A percentile compares a stretch with the other conserved stretches of the same genome.
Conservation (phyloP, 495 filamentous ascomycete species). For the Aspergillus incahuasiensis region DNA sequence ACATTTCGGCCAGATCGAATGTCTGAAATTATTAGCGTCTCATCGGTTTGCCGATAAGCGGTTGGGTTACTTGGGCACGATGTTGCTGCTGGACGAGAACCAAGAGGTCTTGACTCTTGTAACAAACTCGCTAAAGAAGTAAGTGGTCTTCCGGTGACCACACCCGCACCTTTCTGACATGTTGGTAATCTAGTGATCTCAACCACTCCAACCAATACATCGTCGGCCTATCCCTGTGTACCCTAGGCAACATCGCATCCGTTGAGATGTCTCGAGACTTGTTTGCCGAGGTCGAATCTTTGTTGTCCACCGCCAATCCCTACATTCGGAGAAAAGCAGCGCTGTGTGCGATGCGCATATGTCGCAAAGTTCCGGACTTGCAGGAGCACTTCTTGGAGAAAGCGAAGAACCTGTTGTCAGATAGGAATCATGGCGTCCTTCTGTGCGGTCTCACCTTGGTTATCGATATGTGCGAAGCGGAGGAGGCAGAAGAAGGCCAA, state of each 20-base stretch:
- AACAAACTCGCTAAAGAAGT: slow-evolving; percentile 97
- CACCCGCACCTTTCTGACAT: background rate
- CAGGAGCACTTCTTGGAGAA: slow-evolving; percentile 97
- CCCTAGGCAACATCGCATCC: slow-evolving; percentile 94
- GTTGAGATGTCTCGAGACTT: slow-evolving; percentile 98
- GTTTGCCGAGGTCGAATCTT: slow-evolving; percentile 87
- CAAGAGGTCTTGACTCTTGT: slow-evolving; percentile 96
- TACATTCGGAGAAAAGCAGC: slow-evolving; percentile 97
- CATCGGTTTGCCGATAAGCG: slow-evolving; percentile 98
- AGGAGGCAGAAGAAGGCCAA: slow-evolving; percentile 82
- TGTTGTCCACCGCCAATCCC: slow-evolving; percentile 88
- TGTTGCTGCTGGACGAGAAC: slow-evolving; percentile 94
- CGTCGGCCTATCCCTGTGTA: slow-evolving; percentile 91
- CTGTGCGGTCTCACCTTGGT: slow-evolving; percentile 89
- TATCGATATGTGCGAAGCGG: slow-evolving; percentile 88
- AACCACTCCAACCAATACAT: slow-evolving; percentile 98
- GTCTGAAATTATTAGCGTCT: slow-evolving; percentile 92
- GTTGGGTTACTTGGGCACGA: slow-evolving; percentile 91
- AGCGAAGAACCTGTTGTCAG: slow-evolving; percentile 79
- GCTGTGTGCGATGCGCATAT: slow-evolving; percentile 99
- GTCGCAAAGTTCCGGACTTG: slow-evolving; percentile 93
- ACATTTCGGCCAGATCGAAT: slow-evolving; percentile 99
- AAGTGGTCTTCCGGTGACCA: slow-evolving; percentile 15
- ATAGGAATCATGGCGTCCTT: slow-evolving; percentile 91
- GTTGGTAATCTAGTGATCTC: slow-evolving; percentile 63